Percentiles rank a stretch among this genome's conserved stretches.
phyloP scores from a whole-genome alignment of 148 eudicot genomes.

The Euryodendron excelsum region DNA sequence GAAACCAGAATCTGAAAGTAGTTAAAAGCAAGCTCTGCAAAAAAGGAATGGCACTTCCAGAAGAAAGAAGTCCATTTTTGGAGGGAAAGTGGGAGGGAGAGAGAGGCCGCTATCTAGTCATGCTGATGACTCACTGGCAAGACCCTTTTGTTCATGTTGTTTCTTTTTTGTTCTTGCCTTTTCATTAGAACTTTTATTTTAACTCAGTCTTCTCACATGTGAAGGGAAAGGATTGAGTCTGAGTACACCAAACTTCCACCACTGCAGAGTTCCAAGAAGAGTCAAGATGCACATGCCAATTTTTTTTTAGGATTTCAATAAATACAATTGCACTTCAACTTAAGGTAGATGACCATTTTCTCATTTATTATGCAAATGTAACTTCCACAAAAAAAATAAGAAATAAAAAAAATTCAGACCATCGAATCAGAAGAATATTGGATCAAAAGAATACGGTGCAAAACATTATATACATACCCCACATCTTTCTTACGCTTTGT shows the following conservation, averaged over 20 bases:
- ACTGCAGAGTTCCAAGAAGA: too few species aligned
- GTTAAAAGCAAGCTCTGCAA: slow-evolving; percentile 2
- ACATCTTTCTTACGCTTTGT: too few species aligned
- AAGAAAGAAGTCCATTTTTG: slow-evolving; percentile 5
- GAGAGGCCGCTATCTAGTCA: neutral
- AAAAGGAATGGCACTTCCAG: slow-evolving; percentile 15
- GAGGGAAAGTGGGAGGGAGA: neutral
- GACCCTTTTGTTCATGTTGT: neutral
- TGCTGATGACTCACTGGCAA: slow-evolving; percentile 8
- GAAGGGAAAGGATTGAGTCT: neutral
- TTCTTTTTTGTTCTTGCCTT: neutral
- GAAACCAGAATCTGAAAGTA: slow-evolving; percentile 12
- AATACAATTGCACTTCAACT: neutral
- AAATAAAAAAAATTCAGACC: too few species aligned
- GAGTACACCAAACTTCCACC: too few species aligned
- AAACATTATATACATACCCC: too few species aligned
- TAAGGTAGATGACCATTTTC: neutral
- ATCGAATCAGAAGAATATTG: neutral
- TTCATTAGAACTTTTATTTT: neutral
- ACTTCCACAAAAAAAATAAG: neutral
- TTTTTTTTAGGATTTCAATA: neutral
- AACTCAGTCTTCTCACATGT: neutral
- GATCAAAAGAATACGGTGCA: too few species aligned
- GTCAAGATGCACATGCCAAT: too few species aligned
- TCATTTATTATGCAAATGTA: neutral